Conservation (phyloP, 2,329 filamentous ascomycete genomes). For the Nectriaceae sp. region DNA sequence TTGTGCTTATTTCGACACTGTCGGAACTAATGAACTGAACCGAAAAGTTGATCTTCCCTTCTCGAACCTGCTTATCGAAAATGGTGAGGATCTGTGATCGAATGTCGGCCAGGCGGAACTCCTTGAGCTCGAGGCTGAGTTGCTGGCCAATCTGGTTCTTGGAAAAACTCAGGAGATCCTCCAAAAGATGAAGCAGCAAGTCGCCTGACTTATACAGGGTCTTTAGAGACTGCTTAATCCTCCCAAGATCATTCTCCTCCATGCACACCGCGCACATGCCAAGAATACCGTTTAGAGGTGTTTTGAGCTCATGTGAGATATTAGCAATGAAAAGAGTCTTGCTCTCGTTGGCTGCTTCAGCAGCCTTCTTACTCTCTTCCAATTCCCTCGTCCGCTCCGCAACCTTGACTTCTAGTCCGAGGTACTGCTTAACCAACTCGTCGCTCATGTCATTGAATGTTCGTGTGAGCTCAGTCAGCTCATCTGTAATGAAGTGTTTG, state of each 20-base stretch:
- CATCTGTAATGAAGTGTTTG: conserved; percentile 78
- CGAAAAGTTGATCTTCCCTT: conserved; percentile 72
- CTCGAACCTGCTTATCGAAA: conserved; percentile 86
- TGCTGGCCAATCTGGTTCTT: conserved; percentile 93
- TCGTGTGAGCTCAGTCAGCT: conserved; percentile 77
- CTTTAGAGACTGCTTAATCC: conserved; percentile 80
- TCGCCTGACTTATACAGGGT: conserved; percentile 79
- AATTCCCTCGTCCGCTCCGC: conserved; percentile 80
- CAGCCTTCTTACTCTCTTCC: conserved; percentile 86
- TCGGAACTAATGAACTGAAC: conserved; percentile 64
- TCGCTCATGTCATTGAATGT: conserved; percentile 96
- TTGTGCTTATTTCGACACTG: conserved; percentile 25
- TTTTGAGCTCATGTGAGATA: conserved; percentile 85
- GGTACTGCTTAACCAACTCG: conserved; percentile 84
- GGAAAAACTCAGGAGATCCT: conserved; percentile 88
- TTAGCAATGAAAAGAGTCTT: conserved; percentile 98
- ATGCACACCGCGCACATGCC: conserved; percentile 94
- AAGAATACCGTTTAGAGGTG: conserved; percentile 91
- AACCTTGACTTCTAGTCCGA: conserved; percentile 81
- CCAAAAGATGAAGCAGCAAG: conserved; percentile 79
- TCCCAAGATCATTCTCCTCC: conserved; percentile 79
- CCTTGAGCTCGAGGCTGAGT: conserved; percentile 77
- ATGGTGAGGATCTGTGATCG: conserved; percentile 81
- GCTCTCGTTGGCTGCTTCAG: conserved; percentile 93
- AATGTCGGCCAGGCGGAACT: conserved; percentile 83